Evolutionary conservation across 257 asterid species (phyloP).

Genomic region (Anisodus tanguticus): DNA sequence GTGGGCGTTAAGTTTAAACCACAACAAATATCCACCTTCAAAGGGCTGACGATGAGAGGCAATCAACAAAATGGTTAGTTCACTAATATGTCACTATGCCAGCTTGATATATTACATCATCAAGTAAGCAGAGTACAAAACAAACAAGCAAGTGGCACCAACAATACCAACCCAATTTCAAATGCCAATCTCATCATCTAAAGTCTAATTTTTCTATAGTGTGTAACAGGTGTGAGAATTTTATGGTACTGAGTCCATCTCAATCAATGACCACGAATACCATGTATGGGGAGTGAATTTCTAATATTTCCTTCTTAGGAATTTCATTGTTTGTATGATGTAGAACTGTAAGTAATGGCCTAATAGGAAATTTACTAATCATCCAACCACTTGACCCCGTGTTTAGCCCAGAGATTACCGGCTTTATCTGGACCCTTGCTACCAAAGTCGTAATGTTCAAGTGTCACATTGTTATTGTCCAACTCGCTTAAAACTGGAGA

Average conservation of each 20-base stretch:
- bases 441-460: conserved; percentile 45
- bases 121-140: neutral
- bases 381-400: conserved; percentile 48
- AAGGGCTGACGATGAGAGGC: neutral
- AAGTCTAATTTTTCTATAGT: neutral
- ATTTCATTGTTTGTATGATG: neutral
- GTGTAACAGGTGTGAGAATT: neutral
- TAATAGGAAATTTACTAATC: conserved; percentile 33
- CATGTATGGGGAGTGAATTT: neutral
- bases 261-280: neutral
- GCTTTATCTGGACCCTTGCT: conserved; percentile 54
- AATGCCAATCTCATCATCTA: neutral
- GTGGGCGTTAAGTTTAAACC: neutral
- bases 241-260: neutral
- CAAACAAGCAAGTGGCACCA: neutral
- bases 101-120: conserved; percentile 19
- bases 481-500: conserved; percentile 51
- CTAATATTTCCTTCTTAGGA: neutral
- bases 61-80: conserved; percentile 3
- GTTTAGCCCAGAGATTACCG: conserved; percentile 54
- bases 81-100: conserved; percentile 11
- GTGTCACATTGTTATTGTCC: conserved; percentile 36
- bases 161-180: neutral
- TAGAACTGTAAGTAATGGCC: neutral
- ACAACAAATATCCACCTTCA: neutral